Evolutionary conservation across 305 asterid genomes (phyloP).

Genomic region (Fraxinus ornus): DNA sequence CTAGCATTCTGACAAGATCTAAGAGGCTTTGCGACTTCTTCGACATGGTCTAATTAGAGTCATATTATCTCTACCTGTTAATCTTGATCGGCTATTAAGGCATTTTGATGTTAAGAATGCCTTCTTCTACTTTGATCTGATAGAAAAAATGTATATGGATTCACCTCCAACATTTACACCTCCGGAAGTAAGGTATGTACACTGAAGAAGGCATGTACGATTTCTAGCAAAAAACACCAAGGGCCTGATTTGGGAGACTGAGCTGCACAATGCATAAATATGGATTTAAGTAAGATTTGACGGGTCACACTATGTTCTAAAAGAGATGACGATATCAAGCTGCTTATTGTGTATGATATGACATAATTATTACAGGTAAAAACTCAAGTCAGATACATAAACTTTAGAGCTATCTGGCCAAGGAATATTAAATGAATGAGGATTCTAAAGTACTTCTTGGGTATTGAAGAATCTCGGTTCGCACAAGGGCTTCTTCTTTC

Average conservation of each 20-base stretch:
- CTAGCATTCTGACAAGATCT: neutral
- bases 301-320: neutral
- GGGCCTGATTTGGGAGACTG: neutral
- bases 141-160: neutral
- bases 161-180: neutral
- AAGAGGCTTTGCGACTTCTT: neutral
- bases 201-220: neutral
- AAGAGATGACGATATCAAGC: neutral
- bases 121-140: neutral
- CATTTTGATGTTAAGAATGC: neutral
- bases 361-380: neutral
- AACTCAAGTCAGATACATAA: neutral
- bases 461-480: neutral
- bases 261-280: neutral
- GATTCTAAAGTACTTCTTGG: neutral
- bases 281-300: neutral
- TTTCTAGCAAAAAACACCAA: neutral
- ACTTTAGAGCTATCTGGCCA: neutral
- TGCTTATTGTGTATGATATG: neutral
- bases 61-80: neutral
- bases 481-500: neutral
- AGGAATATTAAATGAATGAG: neutral
- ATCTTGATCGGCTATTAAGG: neutral
- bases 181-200: neutral
- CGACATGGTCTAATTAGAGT: neutral